Conservation (phyloP, 1,284 basidiomycete genomes). For the Cutaneotrichosporon arboriforme region DNA sequence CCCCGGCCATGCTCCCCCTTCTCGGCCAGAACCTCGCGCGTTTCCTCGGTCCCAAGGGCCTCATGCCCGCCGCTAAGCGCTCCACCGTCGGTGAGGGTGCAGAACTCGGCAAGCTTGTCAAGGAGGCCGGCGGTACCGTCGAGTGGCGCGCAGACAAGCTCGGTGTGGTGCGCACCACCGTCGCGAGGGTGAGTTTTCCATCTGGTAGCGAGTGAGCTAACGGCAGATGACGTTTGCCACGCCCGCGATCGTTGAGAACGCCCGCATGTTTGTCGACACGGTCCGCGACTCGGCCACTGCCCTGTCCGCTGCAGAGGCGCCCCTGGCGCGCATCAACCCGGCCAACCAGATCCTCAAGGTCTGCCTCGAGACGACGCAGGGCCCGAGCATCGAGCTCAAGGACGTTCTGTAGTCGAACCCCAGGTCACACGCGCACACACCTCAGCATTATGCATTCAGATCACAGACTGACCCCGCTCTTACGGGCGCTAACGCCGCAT, state of each 20-base stretch:
- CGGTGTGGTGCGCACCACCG: slow-evolving; percentile 52
- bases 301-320: slow-evolving; percentile 15
- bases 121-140: slow-evolving; percentile 69
- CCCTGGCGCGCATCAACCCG: slow-evolving; percentile 37
- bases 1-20: slow-evolving; percentile 67
- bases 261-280: slow-evolving; percentile 68
- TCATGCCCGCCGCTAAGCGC: slow-evolving; percentile 91
- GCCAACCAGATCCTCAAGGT: slow-evolving; percentile 68
- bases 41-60: slow-evolving; percentile 82
- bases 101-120: slow-evolving; percentile 66
- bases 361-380: slow-evolving; percentile 75
- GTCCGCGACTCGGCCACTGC: slow-evolving; percentile 50
- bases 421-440: not conserved
- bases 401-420: slow-evolving; percentile 27
- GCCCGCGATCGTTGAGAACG: slow-evolving; percentile 71
- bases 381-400: slow-evolving; percentile 63
- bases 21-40: slow-evolving; percentile 80
- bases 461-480: not conserved
- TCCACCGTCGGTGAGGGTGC: slow-evolving; percentile 85
- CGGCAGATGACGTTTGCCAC: slow-evolving; percentile 66
- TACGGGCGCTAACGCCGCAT: too few species aligned
- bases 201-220: not conserved
- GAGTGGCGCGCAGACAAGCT: slow-evolving; percentile 91
- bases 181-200: slow-evolving; percentile 16
- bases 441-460: slow-evolving; percentile 7